A percentile compares a stretch with the other conserved stretches of the same genome.
Conservation (phyloP, 2,329 filamentous ascomycete genomes). For the Dactylellina parvicollis region DNA sequence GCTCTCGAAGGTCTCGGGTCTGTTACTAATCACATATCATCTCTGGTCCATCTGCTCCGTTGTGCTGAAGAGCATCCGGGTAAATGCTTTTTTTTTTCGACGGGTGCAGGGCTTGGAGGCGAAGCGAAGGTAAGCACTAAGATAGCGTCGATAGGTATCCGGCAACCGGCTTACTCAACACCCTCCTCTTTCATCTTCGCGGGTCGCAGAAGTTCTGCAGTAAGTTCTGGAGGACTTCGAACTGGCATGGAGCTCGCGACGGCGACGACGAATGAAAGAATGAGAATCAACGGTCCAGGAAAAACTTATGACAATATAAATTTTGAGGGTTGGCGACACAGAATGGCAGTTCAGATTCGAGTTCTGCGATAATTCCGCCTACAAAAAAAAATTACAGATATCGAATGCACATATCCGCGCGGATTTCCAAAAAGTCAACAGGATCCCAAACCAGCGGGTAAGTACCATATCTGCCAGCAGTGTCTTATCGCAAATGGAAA, state of each 20-base stretch:
- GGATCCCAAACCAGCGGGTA: too few relatives aligned
- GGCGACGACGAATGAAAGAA: too few relatives aligned
- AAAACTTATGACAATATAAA: too few relatives aligned
- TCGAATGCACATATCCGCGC: too few relatives aligned
- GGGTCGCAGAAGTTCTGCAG: neutral
- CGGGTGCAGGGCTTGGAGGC: constrained; percentile 24
- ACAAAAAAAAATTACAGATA: too few relatives aligned
- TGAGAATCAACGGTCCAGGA: too few relatives aligned
- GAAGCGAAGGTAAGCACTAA: constrained; percentile 49
- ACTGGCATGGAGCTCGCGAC: too few relatives aligned
- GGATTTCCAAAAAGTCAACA: too few relatives aligned
- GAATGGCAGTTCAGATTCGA: too few relatives aligned
- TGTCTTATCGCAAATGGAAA: neutral
- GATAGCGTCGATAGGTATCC: constrained; percentile 43
- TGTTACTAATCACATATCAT: neutral
- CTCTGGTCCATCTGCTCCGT: neutral
- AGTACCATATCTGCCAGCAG: too few relatives aligned
- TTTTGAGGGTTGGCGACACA: too few relatives aligned
- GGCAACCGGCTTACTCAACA: constrained; percentile 36
- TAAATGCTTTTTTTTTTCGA: constrained; percentile 9
- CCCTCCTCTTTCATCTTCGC: constrained; percentile 3
- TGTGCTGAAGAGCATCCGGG: constrained; percentile 1
- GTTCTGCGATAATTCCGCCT: too few relatives aligned
- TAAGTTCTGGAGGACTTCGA: neutral
- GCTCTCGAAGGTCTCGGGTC: neutral